Evolutionary conservation across 352 stramenopile species (phyloP), one percentile per base, ranked within the genome.

Genomic region (Phytophthora rubi): DNA sequence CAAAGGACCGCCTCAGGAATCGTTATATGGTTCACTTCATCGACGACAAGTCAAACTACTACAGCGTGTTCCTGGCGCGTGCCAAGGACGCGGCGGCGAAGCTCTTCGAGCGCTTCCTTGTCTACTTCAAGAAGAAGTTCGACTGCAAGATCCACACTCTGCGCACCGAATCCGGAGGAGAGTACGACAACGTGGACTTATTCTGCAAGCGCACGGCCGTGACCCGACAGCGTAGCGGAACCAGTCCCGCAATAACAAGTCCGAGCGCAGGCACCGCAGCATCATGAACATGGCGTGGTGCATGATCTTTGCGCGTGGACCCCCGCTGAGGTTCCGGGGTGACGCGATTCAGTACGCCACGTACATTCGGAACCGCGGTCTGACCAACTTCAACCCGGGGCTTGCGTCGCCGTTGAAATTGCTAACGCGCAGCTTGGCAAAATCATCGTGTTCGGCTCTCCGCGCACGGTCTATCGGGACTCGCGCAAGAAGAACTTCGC

Each of bases 281-380:
- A 70, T 80, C 13, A 67, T 75, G 59, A 75, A 76, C 62, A 73
- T 79, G 62, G 56, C 61, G 15, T 32, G 65, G n/a, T 76, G 68
- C 47, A 77, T 79, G 63, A 8, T 79, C 6, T 79, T 81, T 28
- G 55, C 51, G 3, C 71, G 65, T 26, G 60, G 59, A 2, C 30
- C 77, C 1, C 54, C 62, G 16, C 47, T 83, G 0, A 55, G 32
- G 12, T 75, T 76, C 57, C 79, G 76, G 71, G 64, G 71, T 2
- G 52, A 80, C 18, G 63, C 71, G 0, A 65, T 37, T 2, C 52
- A 78, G 35, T 80, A 80, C 49, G 69, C 65, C 0, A 51, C 49
- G 3, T 78, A 76, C 44, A 61, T 83, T 1, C 48, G 77, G 13
- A 83, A 78, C 30, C 10, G 64, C 3, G 73, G 59, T 45, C 60